Percentiles rank a stretch among this genome's conserved stretches.
phyloP scores from a whole-genome alignment of 768 basidiomycete genomes.

The Suillus sp. region DNA sequence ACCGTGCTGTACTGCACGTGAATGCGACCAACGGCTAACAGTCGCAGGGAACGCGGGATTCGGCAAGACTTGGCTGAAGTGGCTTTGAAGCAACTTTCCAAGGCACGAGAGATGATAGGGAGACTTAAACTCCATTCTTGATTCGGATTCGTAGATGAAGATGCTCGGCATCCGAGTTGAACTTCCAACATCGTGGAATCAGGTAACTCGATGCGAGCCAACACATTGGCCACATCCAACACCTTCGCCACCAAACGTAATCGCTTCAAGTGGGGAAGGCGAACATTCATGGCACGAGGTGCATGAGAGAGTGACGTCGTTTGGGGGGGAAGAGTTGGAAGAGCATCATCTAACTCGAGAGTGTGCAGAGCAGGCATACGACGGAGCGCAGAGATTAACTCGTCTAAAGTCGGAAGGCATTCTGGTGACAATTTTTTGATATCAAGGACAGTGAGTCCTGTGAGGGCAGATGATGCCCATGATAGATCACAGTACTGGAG shows the following conservation, averaged over 20 bases:
- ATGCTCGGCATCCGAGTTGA: background rate
- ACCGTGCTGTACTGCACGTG: background rate
- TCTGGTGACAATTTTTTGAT: constrained; percentile 31
- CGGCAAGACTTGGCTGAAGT: background rate
- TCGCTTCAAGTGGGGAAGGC: background rate
- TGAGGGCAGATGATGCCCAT: constrained; percentile 39
- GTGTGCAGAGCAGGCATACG: constrained; percentile 37
- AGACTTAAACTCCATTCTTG: background rate
- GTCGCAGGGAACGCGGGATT: background rate
- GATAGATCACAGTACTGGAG: constrained; percentile 37
- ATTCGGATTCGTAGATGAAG: background rate
- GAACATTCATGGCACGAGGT: constrained; percentile 1
- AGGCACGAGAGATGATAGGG: constrained; percentile 1
- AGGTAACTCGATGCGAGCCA: background rate
- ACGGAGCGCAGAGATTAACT: constrained; percentile 37
- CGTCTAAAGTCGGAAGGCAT: constrained; percentile 32
- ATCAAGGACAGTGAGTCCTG: constrained; percentile 40
- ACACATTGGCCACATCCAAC: background rate
- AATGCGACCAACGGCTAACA: background rate
- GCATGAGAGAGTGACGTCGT: background rate
- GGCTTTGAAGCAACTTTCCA: constrained; percentile 2
- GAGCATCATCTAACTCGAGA: constrained; percentile 39
- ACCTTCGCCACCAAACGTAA: background rate
- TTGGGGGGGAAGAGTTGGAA: constrained; percentile 25
- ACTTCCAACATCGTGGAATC: background rate